phyloP scores from a whole-genome alignment of 176 grass and related monocot genomes.

The Oryza brachyantha region DNA sequence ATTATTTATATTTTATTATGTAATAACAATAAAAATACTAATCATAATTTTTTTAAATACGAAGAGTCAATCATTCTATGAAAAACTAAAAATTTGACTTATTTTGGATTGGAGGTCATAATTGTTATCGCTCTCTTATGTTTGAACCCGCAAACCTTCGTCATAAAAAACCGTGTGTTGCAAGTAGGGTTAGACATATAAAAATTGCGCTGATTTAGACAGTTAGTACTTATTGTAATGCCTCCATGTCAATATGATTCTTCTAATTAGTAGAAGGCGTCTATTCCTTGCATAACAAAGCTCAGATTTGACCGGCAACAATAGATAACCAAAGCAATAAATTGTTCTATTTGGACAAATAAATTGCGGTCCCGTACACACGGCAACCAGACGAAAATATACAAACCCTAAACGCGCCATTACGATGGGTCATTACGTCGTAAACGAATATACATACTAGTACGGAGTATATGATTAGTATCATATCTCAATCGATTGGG shows the following conservation, averaged over 20 bases:
- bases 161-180: background rate
- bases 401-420: background rate
- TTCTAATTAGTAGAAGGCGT: background rate
- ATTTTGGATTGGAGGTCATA: no score
- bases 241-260: background rate
- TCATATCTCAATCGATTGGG: background rate
- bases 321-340: background rate
- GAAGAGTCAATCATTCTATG: no score
- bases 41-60: no score
- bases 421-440: background rate
- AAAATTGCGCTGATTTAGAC: background rate
- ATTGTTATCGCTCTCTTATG: no score
- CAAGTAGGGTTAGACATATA: background rate
- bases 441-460: no score
- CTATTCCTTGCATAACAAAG: background rate
- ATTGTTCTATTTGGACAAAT: no score
- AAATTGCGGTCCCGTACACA: background rate
- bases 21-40: no score
- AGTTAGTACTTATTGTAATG: background rate
- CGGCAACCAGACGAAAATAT: background rate
- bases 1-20: no score
- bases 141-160: background rate
- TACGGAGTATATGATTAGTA: background rate
- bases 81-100: no score
- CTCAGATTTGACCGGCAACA: background rate